Base-by-base conservation (phyloP, 805 yeast species). In the Yamadazyma paraphyllophila region DNA sequence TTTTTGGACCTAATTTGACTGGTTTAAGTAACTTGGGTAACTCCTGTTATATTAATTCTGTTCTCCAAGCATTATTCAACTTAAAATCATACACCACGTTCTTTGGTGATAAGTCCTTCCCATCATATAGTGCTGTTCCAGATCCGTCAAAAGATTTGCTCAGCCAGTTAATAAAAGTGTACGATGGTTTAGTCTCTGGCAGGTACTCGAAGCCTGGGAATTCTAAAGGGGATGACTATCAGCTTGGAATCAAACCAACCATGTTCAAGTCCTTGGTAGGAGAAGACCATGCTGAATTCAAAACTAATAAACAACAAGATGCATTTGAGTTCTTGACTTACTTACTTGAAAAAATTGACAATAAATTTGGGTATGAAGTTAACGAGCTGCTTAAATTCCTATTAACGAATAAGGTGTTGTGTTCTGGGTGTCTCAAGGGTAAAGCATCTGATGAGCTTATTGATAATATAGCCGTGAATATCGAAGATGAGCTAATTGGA, bases 1-100 rank as follows among this genome's bases (percentile, higher is more conserved):
- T 92, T 1, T 81, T 75, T 60, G 99, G 98, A 0, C 71, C 81
- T 6, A 87, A 81, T 0, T 69, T 86, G 27, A 88, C 96, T 0
- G 99, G 99, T 0, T 66, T 94, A 60, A 81, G 85, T 55, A 94
- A 94, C 59, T 67, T 94, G 52, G 99, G 99, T 2, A 94, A 94
- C 58, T 85, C 96, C 0, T 94, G 99, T 66, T 94, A 94, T 60
- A 56, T 94, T 49, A 86, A 90, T 39, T 85, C 96, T 1, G 89
- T 82, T 0, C 49, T 89, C 2, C 99, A 94, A 62, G 71, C 81
- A 1, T 63, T 94, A 37, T 84, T 85, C 52, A 60, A 76, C 39
- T 54, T 77, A 26, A 61, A 66, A 1, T 44, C 62, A 2, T 71
- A 66, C 50, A 45, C 72, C 17, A 66, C 70, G 2, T 64, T 66